Evolutionary conservation across 2,329 filamentous ascomycete genomes (phyloP).

Genomic region (Talaromyces sp.): DNA sequence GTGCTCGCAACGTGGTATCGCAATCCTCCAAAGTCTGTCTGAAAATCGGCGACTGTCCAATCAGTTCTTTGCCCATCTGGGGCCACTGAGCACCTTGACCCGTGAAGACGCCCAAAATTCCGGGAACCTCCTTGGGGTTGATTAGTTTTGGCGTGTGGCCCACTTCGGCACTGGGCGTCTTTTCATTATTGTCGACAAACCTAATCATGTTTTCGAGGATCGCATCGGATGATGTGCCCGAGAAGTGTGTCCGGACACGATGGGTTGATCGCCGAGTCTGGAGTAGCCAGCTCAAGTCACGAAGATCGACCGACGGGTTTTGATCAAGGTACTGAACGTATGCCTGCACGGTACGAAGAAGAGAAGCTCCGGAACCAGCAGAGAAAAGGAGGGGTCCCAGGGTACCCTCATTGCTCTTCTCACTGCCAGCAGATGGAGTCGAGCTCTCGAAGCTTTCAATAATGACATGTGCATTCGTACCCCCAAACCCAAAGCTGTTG

Average conservation of each 20-base stretch:
- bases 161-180: neutral
- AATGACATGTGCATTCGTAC: constrained; percentile 18
- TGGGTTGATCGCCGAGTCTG: neutral
- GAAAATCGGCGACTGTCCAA: neutral
- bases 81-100: constrained; percentile 33
- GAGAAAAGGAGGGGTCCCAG: neutral
- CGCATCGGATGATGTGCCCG: neutral
- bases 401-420: constrained; percentile 19
- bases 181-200: neutral
- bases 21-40: neutral
- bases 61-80: constrained; percentile 23
- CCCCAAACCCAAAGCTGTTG: constrained; percentile 37
- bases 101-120: constrained; percentile 20
- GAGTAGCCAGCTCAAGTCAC: constrained; percentile 6
- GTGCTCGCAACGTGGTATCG: neutral
- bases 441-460: neutral
- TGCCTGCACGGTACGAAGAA: neutral
- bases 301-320: constrained; percentile 25
- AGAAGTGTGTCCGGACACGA: neutral
- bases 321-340: constrained; percentile 24
- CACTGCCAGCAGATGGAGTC: constrained; percentile 16
- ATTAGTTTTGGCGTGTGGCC: neutral
- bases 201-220: neutral
- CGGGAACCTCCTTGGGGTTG: neutral
- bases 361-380: neutral